Evolutionary conservation across 129 eudicot genomes (phyloP), one percentile per base, ranked within the genome.

Genomic region (Glebionis coronaria): DNA sequence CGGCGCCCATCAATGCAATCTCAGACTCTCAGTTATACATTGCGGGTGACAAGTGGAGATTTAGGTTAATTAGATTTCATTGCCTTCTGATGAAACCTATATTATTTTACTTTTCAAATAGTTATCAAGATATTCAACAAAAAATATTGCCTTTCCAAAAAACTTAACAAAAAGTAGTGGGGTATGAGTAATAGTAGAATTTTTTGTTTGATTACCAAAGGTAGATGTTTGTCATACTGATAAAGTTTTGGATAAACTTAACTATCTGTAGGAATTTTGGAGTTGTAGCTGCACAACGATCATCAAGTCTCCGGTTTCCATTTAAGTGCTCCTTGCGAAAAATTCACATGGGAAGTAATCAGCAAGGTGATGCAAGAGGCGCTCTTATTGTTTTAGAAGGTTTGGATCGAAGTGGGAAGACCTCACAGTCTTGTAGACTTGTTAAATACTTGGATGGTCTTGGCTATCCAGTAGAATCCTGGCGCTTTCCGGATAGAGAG

Each of bases 401-500:
- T 76, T 69, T 91, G 73, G 97, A 91, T 80, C 82, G 95, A 19
- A 82, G 97, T 77, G 96, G 97, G 56, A 91, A 87, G 72, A 91
- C 90, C 68, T 91, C 95, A 18, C 97, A 91, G 69, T 85, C 84
- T 27, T 27, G 64, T 19, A 79, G 81, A 60, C 71, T 91, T 44
- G 55, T 71, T 5, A 78, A 84, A 4, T 69, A 76, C 70, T 80
- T 91, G 66, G 82, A 75, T 29, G 80, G 77, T 49, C 67, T 73
- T 20, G 97, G 95, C 6, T 71, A 77, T 73, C 46, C 84, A 28
- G 83, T 78, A 53, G 95, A 87, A 76, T 74, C 82, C 55, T 87
- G 97, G 93, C 82, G 95, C 52, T 91, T 82, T 79, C 97, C 95
- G 1, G 97, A 91, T 65, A 85, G 97, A 80, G 83, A 79, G 58